A percentile compares a stretch with the other conserved stretches of the same genome.
Conservation (phyloP, 2,329 filamentous ascomycete genomes). For the Cordyceps javanica region DNA sequence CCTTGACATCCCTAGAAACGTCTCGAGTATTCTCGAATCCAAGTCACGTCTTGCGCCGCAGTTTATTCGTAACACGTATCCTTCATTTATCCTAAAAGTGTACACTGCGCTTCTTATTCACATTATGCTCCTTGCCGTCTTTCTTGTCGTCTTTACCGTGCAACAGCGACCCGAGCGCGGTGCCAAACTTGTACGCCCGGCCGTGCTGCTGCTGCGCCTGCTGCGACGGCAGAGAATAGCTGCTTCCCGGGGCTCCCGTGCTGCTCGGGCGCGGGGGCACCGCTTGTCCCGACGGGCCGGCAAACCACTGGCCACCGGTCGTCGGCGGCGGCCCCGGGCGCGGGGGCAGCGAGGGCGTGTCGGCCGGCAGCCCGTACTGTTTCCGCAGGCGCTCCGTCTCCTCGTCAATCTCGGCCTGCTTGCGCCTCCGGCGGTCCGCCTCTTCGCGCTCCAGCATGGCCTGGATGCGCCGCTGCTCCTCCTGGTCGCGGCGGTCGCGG, state of each 20-base stretch:
- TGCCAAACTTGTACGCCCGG: slow-evolving; percentile 9
- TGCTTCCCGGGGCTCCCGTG: not conserved
- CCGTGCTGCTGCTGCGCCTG: slow-evolving; percentile 10
- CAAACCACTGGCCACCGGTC: not conserved
- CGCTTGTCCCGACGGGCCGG: not conserved
- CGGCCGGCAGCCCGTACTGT: slow-evolving; percentile 52
- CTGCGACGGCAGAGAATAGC: not conserved
- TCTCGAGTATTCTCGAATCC: not conserved
- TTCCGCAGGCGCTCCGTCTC: slow-evolving; percentile 77
- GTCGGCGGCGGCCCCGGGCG: not conserved
- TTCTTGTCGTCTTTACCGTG: slow-evolving; percentile 9
- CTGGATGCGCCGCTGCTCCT: slow-evolving; percentile 50
- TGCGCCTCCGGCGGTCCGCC: slow-evolving; percentile 43
- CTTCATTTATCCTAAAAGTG: slow-evolving; percentile 4
- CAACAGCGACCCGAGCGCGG: slow-evolving; percentile 10
- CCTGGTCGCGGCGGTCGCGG: slow-evolving; percentile 47
- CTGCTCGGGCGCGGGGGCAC: slow-evolving; percentile 8
- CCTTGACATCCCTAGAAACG: not conserved
- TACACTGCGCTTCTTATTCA: slow-evolving; percentile 14
- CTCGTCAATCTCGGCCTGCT: slow-evolving; percentile 56
- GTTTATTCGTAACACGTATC: not conserved
- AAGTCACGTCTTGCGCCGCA: no score
- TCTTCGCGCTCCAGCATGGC: slow-evolving; percentile 63
- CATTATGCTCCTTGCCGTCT: slow-evolving; percentile 11
- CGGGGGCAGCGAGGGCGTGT: slow-evolving; percentile 6